A percentile compares a stretch with the other conserved stretches of the same genome.
Conservation (phyloP, 192 early-diverging fungal genomes). For the Linnemannia hyalina region DNA sequence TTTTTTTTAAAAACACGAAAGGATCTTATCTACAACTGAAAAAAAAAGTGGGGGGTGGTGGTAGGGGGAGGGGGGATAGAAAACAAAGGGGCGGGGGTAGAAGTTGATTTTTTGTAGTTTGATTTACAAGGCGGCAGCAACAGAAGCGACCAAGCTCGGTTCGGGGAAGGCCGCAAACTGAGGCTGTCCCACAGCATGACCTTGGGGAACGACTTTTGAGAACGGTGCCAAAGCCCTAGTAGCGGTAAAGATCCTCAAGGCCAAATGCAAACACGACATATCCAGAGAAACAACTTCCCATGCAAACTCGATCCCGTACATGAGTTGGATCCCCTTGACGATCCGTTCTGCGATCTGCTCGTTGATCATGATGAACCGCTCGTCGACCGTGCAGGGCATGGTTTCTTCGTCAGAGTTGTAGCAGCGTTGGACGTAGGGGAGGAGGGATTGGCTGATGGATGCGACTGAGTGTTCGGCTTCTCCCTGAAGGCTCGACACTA, state of each 20-base stretch:
- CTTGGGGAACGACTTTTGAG: conserved; percentile 6
- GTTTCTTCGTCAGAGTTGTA: conserved; percentile 59
- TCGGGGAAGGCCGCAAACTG: background rate
- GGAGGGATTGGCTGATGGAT: conserved; percentile 47
- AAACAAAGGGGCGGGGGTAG: too few relatives aligned
- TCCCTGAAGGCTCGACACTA: conserved; percentile 32
- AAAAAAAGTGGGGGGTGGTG: background rate
- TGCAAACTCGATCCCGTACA: conserved; percentile 92
- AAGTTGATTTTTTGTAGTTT: background rate
- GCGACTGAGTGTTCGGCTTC: conserved; percentile 39
- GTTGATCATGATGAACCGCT: conserved; percentile 67
- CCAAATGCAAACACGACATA: conserved; percentile 65
- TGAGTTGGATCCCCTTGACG: conserved; percentile 84
- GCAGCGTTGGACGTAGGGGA: conserved; percentile 61
- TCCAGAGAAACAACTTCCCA: conserved; percentile 76
- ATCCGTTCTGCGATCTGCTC: conserved; percentile 78
- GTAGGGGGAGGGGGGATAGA: background rate
- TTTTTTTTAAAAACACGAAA: background rate
- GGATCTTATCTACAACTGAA: conserved; percentile 21
- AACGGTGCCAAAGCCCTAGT: conserved; percentile 68
- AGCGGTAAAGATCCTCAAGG: conserved; percentile 66
- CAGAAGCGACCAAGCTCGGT: background rate
- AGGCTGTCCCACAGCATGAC: background rate
- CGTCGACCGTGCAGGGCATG: conserved; percentile 61
- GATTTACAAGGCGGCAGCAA: conserved; percentile 4